phyloP scores from a whole-genome alignment of 1,284 basidiomycete species.

The Phellinidium pouzarii region DNA sequence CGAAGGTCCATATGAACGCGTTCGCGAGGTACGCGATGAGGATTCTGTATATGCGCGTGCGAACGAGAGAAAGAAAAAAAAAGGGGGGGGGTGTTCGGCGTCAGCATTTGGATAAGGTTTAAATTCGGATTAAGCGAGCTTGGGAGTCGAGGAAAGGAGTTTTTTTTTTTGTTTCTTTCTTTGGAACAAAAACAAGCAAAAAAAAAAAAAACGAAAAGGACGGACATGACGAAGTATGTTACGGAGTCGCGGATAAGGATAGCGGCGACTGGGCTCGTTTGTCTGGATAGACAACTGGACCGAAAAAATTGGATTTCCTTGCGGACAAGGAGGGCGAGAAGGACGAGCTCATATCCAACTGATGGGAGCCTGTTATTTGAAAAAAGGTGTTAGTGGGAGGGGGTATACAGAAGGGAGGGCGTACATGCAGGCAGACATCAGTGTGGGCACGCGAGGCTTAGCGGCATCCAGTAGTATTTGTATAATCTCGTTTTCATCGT shows the following conservation, averaged over 20 bases:
- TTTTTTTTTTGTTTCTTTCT: too few species aligned
- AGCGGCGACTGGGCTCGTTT: background rate
- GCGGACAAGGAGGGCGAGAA: slow-evolving; percentile 5
- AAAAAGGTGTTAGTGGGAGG: background rate
- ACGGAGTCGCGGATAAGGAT: slow-evolving; percentile 2
- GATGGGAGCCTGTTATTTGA: slow-evolving; percentile 1
- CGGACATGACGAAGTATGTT: slow-evolving; percentile 4
- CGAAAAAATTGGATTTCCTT: slow-evolving; percentile 1
- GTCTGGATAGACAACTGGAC: background rate
- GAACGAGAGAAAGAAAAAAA: too few species aligned
- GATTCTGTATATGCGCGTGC: background rate
- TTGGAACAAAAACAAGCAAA: background rate
- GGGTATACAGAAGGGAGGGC: background rate
- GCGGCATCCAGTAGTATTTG: background rate
- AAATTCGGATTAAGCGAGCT: too few species aligned
- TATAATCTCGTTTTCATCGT: background rate
- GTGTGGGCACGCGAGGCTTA: background rate
- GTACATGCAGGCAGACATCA: slow-evolving; percentile 3
- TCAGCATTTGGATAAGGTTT: too few species aligned
- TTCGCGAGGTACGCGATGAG: slow-evolving; percentile 1
- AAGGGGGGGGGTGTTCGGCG: background rate
- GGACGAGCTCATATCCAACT: background rate
- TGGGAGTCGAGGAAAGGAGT: too few species aligned
- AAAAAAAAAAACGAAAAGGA: background rate
- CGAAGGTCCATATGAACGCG: slow-evolving; percentile 10